Conservation (phyloP, 179 eudicot genomes). For the Amaranthus tricolor region DNA sequence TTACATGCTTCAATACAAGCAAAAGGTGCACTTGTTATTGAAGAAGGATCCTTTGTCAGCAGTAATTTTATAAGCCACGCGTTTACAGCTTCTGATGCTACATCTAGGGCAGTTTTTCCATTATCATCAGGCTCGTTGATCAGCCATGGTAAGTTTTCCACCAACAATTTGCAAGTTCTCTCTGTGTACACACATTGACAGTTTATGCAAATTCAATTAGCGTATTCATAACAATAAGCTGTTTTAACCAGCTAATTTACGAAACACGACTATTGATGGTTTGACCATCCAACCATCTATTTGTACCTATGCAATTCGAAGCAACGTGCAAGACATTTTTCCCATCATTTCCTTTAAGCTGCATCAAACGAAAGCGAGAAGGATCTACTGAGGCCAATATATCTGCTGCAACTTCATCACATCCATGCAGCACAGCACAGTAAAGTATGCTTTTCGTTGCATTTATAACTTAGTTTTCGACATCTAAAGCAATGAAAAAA, state of each 20-base stretch:
- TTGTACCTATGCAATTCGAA: neutral
- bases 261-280: too few species aligned
- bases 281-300: too few species aligned
- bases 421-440: neutral
- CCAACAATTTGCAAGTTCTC: neutral
- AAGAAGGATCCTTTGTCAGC: constrained; percentile 4
- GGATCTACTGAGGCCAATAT: neutral
- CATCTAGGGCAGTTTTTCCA: constrained; percentile 11
- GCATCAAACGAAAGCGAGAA: neutral
- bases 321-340: constrained; percentile 15
- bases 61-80: constrained; percentile 16
- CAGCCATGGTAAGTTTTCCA: constrained; percentile 8
- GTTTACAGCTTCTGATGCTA: constrained; percentile 11
- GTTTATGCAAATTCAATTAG: neutral
- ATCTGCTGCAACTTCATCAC: neutral
- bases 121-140: neutral
- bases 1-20: constrained; percentile 20
- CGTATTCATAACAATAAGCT: neutral
- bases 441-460: neutral
- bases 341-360: neutral
- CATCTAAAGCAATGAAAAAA: constrained; percentile 1
- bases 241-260: too few species aligned
- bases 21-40: neutral
- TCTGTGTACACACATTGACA: neutral
- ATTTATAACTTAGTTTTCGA: too few species aligned